Conservation (phyloP, 805 yeast species). For the Candida anglica region DNA sequence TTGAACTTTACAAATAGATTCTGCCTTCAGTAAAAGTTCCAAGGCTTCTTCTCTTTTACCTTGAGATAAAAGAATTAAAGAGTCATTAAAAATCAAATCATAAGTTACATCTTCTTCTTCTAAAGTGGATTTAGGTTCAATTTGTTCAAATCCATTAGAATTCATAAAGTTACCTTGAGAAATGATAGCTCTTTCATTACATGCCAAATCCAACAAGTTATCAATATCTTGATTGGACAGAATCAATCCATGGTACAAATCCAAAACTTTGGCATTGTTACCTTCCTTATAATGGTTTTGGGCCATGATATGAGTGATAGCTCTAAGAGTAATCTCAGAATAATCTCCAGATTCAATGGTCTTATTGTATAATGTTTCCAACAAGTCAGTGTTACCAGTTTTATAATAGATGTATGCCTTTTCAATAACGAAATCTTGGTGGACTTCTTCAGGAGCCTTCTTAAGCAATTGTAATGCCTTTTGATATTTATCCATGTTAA, state of each 20-base stretch:
- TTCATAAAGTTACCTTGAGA: constrained; percentile 41
- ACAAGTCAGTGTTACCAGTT: constrained; percentile 38
- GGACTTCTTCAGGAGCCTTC: constrained; percentile 33
- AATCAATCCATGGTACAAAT: constrained; percentile 42
- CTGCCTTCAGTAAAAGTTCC: constrained; percentile 42
- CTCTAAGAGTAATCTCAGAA: constrained; percentile 22
- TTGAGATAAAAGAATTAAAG: constrained; percentile 45
- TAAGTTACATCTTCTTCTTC: constrained; percentile 32
- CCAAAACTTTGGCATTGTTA: constrained; percentile 36
- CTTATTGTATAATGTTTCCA: constrained; percentile 15
- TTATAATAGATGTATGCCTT: constrained; percentile 60
- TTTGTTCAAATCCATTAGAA: constrained; percentile 3
- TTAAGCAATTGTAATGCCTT: constrained; percentile 44
- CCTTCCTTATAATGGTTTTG: constrained; percentile 53
- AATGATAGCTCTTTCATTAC: constrained; percentile 66
- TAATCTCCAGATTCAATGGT: constrained; percentile 6
- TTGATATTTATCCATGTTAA: constrained; percentile 53
- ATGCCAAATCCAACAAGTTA: constrained; percentile 49
- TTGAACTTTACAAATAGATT: constrained; percentile 33
- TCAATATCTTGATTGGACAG: constrained; percentile 30
- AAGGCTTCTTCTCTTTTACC: constrained; percentile 39
- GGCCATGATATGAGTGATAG: constrained; percentile 47
- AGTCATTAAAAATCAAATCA: constrained; percentile 59
- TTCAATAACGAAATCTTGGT: constrained; percentile 41
- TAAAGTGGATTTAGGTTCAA: constrained; percentile 3